Base-by-base conservation (phyloP, 768 basidiomycete species). In the Lactarius psammicola region DNA sequence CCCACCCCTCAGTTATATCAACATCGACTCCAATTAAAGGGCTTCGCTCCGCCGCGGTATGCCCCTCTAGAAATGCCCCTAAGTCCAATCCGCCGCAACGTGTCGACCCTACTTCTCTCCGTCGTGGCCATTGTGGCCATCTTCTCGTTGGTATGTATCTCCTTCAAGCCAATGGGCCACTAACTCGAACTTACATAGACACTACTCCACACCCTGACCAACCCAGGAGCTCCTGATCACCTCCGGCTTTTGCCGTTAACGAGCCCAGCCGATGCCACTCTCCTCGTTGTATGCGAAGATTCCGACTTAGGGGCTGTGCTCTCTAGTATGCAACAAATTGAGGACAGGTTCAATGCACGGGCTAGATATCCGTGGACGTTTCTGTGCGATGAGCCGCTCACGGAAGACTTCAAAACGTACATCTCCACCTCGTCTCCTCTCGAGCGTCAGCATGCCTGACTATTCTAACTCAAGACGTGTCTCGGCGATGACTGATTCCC, bases 361-460 rank as follows among this genome's bases (percentile, higher is more conserved):
- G 85, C 76, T 66, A 75, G 80, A 44, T 89, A 89, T 69, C 85
- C 86, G 5, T 88, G 83, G 76, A 80, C 86, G 15, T 82, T 89
- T 70, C 74, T 89, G 44, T 88, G 88, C 66, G 87, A 89, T 7
- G 84, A 77, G 63, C 78, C 79, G 1, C 88, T 88, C 70, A 76
- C 79, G 20, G 78, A 81, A 10, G 79, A 82, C 6, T 87, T 88
- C 76, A 84, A 80, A 70, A 73, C 72, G 79, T 79, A 62, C 42
- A 74, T 64, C 33, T 49, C 28, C n/a, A 28, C 13, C 59, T 23
- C n/a, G 42, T 30, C 10, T 31, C n/a, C 36, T 23, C 31, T 2
- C 15, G 42, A 38, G 49, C 20, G 8, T 46, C 44, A 13, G 20
- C 74, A 75, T 57, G 30, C 59, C n/a, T 44, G 9, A 23, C 31